These are phyloP conservation scores for Syzygium syzygioides DNA, from an alignment of 441 rosid species.

Conservation along the genomic window DNA sequence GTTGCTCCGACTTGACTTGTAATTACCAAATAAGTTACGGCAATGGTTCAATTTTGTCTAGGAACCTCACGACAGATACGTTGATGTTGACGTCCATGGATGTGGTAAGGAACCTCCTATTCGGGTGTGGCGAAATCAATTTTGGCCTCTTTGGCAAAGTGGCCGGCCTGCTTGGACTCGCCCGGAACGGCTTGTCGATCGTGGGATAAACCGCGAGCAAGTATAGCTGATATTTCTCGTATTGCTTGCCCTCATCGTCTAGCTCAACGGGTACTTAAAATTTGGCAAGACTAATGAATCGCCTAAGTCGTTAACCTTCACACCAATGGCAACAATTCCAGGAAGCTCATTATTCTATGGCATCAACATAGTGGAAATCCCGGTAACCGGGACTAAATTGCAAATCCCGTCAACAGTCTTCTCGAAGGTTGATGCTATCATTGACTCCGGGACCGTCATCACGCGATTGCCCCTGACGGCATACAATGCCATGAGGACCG, in stretches of 20 bases:
- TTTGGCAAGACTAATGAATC: background rate
- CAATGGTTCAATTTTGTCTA: background rate
- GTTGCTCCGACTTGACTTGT: background rate
- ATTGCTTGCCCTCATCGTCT: background rate
- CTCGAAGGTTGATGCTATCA: background rate
- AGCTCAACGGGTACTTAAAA: background rate
- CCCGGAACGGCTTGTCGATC: background rate
- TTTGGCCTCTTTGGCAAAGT: background rate
- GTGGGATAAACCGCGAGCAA: background rate
- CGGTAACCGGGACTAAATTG: background rate
- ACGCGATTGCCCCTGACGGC: background rate
- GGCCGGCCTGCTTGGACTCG: background rate
- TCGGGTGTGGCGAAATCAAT: background rate
- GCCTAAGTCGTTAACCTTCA: background rate
- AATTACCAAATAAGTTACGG: background rate
- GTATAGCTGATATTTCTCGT: background rate
- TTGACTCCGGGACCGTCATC: background rate
- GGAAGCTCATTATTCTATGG: background rate
- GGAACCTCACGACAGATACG: background rate
- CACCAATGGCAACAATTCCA: background rate
- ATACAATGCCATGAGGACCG: background rate
- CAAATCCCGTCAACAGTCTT: background rate
- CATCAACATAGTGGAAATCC: background rate
- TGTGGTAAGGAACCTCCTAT: background rate
- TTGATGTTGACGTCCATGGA: background rate